phyloP scores from a whole-genome alignment of 495 filamentous ascomycete species.

The Hypoxylon lienhwacheense region DNA sequence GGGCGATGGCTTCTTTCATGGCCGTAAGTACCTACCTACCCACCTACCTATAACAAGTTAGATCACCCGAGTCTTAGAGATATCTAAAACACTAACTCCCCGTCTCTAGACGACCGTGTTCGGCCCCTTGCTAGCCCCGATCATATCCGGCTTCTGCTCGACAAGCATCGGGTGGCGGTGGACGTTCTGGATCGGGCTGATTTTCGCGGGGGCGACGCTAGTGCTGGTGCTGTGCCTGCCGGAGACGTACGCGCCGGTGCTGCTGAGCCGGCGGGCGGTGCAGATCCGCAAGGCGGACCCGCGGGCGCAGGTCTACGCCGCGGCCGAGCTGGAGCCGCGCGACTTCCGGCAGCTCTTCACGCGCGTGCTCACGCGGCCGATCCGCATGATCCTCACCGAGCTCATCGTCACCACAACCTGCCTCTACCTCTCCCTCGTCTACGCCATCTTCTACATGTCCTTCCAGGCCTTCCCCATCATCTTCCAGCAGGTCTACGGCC shows the following conservation, averaged over 20 bases:
- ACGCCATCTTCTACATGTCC: slow-evolving; percentile 76
- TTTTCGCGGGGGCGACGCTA: slow-evolving; percentile 54
- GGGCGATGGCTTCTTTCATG: slow-evolving; percentile 71
- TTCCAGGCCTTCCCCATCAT: slow-evolving; percentile 71
- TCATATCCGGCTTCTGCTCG: slow-evolving; percentile 66
- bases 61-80: too few species aligned
- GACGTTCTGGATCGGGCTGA: slow-evolving; percentile 65
- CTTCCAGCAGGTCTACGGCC: slow-evolving; percentile 53
- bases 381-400: slow-evolving; percentile 50
- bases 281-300: slow-evolving; percentile 54
- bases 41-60: neutral
- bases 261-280: slow-evolving; percentile 58
- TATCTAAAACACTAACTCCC: too few species aligned
- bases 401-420: slow-evolving; percentile 61
- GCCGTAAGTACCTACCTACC: slow-evolving; percentile 51
- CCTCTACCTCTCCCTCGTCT: slow-evolving; percentile 68
- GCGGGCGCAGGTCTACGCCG: slow-evolving; percentile 37
- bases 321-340: slow-evolving; percentile 42
- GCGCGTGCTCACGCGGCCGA: slow-evolving; percentile 44
- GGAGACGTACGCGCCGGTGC: slow-evolving; percentile 64
- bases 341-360: slow-evolving; percentile 40
- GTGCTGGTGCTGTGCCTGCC: slow-evolving; percentile 56
- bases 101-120: slow-evolving; percentile 59
- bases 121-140: slow-evolving; percentile 67
- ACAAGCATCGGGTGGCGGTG: slow-evolving; percentile 65